Evolutionary conservation across 2,329 filamentous ascomycete species (phyloP).

Genomic region (Nannizziopsis barbatae): DNA sequence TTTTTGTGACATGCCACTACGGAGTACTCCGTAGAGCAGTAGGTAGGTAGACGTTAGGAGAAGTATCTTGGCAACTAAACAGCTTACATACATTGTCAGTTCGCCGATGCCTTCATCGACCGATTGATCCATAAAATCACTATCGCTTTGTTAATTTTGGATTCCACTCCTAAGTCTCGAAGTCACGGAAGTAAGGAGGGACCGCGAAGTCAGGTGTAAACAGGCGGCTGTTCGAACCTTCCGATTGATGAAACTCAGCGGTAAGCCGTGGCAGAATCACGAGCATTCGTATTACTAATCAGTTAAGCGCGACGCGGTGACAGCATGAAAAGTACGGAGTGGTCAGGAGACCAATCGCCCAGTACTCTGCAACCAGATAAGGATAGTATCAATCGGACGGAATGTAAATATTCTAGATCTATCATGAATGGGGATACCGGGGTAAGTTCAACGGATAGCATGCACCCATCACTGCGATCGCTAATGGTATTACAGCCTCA

Average conservation of each 20-base stretch:
- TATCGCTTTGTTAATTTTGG: too few relatives aligned
- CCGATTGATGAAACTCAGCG: not conserved
- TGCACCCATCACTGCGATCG: conserved; percentile 10
- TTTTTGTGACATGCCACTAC: too few relatives aligned
- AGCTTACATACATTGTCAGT: too few relatives aligned
- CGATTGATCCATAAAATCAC: too few relatives aligned
- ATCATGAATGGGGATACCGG: conserved; percentile 35
- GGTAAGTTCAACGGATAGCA: conserved; percentile 24
- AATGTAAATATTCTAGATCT: not conserved
- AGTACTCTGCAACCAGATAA: too few relatives aligned
- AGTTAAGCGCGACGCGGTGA: not conserved
- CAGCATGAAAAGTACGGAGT: not conserved
- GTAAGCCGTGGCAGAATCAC: conserved; percentile 3
- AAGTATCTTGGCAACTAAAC: too few relatives aligned
- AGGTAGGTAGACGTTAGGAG: too few relatives aligned
- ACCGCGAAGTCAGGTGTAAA: not conserved
- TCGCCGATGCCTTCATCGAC: too few relatives aligned
- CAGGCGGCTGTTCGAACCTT: not conserved
- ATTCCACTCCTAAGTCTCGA: too few relatives aligned
- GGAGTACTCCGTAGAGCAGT: too few relatives aligned
- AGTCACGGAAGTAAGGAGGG: not conserved
- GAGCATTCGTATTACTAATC: not conserved
- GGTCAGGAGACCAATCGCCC: not conserved
- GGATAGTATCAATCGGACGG: too few relatives aligned
- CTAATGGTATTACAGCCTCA: conserved; percentile 53